phyloP scores from a whole-genome alignment of 2,329 filamentous ascomycete genomes.

The Ascochyta koolunga region DNA sequence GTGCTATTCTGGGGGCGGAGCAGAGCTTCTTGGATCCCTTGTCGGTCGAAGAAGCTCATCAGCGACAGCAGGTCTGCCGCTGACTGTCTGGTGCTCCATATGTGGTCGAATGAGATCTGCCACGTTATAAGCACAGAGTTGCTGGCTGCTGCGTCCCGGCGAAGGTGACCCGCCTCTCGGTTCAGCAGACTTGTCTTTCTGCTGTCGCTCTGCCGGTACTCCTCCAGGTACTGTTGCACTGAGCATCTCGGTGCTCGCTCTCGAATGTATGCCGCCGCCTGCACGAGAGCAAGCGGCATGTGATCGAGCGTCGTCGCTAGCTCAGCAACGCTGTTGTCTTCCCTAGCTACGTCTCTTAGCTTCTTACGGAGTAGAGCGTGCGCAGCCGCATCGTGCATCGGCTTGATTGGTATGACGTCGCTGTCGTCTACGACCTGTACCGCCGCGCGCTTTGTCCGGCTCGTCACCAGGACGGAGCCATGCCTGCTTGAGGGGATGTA shows the following conservation, averaged over 20 bases:
- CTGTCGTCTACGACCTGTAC: conserved; percentile 13
- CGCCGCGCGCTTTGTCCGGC: conserved; percentile 12
- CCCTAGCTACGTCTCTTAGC: neutral
- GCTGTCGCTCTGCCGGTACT: conserved; percentile 46
- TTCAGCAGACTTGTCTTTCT: conserved; percentile 27
- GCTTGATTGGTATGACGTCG: conserved; percentile 12
- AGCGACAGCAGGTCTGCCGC: conserved; percentile 54
- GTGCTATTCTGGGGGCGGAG: too few species aligned
- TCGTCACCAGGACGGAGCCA: conserved; percentile 21
- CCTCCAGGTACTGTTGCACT: conserved; percentile 45
- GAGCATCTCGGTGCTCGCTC: conserved; percentile 20
- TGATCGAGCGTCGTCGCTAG: conserved; percentile 32
- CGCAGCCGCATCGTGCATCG: conserved; percentile 18
- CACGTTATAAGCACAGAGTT: conserved; percentile 49
- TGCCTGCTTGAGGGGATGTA: conserved; percentile 17
- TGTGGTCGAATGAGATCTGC: conserved; percentile 43
- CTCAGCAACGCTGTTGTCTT: conserved; percentile 1
- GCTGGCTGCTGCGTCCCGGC: conserved; percentile 39
- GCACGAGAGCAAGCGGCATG: conserved; percentile 45
- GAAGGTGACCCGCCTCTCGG: conserved; percentile 36
- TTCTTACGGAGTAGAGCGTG: conserved; percentile 12
- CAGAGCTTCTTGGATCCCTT: too few species aligned
- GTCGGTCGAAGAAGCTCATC: conserved; percentile 56
- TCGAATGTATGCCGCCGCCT: conserved; percentile 43
- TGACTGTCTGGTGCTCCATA: conserved; percentile 30